Percentiles rank a stretch among this genome's conserved stretches.
These are phyloP conservation scores for Geotrichum aggregatum DNA, from an alignment of 1,139 yeast genomes.

Conservation along the genomic window DNA sequence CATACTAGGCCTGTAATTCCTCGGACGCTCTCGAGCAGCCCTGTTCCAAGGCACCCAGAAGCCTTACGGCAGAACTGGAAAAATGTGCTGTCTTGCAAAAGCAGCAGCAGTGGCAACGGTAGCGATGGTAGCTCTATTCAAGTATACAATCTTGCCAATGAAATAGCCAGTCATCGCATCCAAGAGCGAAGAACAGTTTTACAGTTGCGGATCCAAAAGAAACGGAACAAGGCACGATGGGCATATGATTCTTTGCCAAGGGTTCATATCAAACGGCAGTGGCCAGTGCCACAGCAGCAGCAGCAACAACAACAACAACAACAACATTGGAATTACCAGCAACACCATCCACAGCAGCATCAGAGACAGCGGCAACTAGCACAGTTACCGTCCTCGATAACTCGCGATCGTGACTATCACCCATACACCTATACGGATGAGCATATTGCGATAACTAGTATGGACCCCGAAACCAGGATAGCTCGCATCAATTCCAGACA, in stretches of 20 bases:
- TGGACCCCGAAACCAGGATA: not conserved
- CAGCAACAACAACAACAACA: not conserved
- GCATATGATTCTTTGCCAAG: slow-evolving; percentile 3
- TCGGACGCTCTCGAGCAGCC: not conserved
- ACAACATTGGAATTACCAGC: not conserved
- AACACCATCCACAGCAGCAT: not conserved
- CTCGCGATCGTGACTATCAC: not conserved
- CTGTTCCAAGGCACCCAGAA: slow-evolving; percentile 11
- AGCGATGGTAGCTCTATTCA: not conserved
- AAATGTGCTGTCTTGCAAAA: not conserved
- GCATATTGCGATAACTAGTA: not conserved
- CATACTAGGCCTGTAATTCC: not conserved
- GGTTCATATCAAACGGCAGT: not conserved
- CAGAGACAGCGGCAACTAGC: too few species aligned
- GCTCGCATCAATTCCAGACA: not conserved
- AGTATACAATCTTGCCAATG: slow-evolving; percentile 9
- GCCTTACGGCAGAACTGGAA: slow-evolving; percentile 5
- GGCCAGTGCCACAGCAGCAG: not conserved
- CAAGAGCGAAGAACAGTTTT: slow-evolving; percentile 3
- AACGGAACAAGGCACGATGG: slow-evolving; percentile 7
- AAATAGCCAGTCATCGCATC: slow-evolving; percentile 7
- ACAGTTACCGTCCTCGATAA: too few species aligned
- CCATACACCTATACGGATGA: not conserved
- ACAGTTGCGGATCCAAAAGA: slow-evolving; percentile 1
- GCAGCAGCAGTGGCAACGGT: too few species aligned